Base-by-base conservation (phyloP, 2,329 filamentous ascomycete genomes). In the Uncinocarpus reesii region DNA sequence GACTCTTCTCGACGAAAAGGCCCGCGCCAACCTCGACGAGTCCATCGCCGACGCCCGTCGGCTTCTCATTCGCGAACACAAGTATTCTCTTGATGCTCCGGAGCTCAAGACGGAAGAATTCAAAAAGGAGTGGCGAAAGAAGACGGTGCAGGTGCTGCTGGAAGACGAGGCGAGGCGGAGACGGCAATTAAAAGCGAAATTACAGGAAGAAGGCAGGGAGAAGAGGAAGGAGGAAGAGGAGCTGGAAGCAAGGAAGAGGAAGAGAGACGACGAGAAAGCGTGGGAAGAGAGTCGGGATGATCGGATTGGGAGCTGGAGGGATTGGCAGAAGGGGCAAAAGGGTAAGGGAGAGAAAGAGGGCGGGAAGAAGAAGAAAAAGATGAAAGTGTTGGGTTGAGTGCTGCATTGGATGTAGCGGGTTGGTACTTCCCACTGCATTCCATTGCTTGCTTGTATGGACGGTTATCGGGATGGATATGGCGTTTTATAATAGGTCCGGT, bases 11-110 rank as follows among this genome's bases (percentile, higher is more conserved):
- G 92, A 98, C 66, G 90, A 96, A 72, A 95, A 95, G 70, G 78
- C 86, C 62, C 87, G 92, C 52, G 79, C 77, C 53, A 78, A 80
- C 29, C 81, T 98, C 1, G 92, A 98, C 71, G 92, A 96, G 69
- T 85, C 86, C 57, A 96, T 96, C 58, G 85, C 90, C 31, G 92
- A 98, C 66, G 92, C 92, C 42, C 87, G 92, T 60, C 90, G 92
- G 79, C 78, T 98, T 35, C 74, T 96, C 49, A 92, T 98, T 62
- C 84, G 92, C 56, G 89, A 96, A 65, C 83, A 87, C 68, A 95
- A 95, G 65, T 90, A 90, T 76, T 95, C 83, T 0, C 79, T 86
- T 43, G 88, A 98, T 69, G 86, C 82, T 56, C 81, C 84, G 47
- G 92, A 96, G 70, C 83, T 73, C 42, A 68, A 88, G 67, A 87